These are phyloP conservation scores for Inosperma sp. DNA, from an alignment of 768 basidiomycete genomes.

Conservation along the genomic window DNA sequence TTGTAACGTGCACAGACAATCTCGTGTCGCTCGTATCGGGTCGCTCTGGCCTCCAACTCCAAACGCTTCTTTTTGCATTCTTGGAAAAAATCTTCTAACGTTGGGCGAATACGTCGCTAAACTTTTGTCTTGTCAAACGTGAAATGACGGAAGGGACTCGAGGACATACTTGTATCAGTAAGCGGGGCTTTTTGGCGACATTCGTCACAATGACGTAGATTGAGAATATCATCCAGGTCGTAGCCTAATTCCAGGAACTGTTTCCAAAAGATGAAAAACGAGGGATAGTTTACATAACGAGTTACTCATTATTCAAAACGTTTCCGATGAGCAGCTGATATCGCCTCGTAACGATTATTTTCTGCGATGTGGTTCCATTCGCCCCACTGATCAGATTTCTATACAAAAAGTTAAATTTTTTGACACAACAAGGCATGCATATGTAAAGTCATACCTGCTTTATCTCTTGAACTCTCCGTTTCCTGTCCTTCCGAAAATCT, in stretches of 20 bases:
- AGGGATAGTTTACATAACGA: not conserved
- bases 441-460: not conserved
- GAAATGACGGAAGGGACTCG: not conserved
- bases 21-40: not conserved
- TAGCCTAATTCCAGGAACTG: slow-evolving; percentile 6
- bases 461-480: not conserved
- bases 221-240: not conserved
- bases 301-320: not conserved
- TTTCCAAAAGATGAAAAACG: not conserved
- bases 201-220: not conserved
- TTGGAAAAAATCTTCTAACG: not conserved
- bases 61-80: not conserved
- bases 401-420: not conserved
- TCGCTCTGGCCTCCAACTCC: not conserved
- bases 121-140: no score
- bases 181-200: slow-evolving; percentile 10
- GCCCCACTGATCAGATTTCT: not conserved
- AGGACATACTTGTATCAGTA: slow-evolving; percentile 23
- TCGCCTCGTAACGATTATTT: not conserved
- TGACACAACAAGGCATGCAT: not conserved
- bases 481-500: not conserved
- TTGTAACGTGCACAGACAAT: slow-evolving; percentile 15
- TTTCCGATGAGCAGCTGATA: not conserved
- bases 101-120: not conserved
- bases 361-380: not conserved